Conservation (phyloP, 108 stramenopile species). For the Cyclotella baltica region DNA sequence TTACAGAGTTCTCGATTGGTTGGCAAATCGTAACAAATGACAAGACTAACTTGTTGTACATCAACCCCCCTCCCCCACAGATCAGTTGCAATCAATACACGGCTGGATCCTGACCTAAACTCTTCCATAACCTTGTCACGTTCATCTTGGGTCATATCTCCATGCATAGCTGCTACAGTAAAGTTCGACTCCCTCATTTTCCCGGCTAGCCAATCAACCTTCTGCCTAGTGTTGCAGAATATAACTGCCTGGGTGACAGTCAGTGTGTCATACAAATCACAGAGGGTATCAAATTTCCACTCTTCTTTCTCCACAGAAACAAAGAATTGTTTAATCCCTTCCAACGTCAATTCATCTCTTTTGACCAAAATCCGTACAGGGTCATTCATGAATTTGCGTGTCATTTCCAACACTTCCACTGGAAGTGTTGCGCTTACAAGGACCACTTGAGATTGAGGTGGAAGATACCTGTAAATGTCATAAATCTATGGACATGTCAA, state of each 20-base stretch:
- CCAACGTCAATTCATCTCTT: constrained; percentile 97
- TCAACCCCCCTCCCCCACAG: constrained; percentile 99
- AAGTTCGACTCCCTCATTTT: constrained; percentile 97
- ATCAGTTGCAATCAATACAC: constrained; percentile 98
- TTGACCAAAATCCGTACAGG: constrained; percentile 97
- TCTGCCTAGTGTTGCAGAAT: constrained; percentile 98
- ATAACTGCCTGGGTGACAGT: constrained; percentile 99
- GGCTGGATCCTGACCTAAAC: constrained; percentile 94
- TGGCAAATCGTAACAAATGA: constrained; percentile 98
- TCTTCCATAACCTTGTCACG: constrained; percentile 98
- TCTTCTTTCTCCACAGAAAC: constrained; percentile 98
- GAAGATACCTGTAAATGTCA: constrained; percentile 97
- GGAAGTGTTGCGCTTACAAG: constrained; percentile 97
- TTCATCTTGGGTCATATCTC: constrained; percentile 95
- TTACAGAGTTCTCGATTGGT: constrained; percentile 96
- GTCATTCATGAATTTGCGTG: constrained; percentile 97
- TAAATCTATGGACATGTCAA: constrained; percentile 78
- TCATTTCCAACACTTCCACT: constrained; percentile 96
- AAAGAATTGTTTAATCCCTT: constrained; percentile 98
- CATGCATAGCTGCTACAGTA: constrained; percentile 98
- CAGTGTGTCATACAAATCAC: constrained; percentile 98
- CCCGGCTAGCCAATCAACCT: constrained; percentile 96
- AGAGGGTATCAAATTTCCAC: constrained; percentile 99
- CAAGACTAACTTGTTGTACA: constrained; percentile 98
- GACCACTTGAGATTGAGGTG: constrained; percentile 93